Base-by-base conservation (phyloP, 768 basidiomycete genomes). In the Suillus cothurnatus region DNA sequence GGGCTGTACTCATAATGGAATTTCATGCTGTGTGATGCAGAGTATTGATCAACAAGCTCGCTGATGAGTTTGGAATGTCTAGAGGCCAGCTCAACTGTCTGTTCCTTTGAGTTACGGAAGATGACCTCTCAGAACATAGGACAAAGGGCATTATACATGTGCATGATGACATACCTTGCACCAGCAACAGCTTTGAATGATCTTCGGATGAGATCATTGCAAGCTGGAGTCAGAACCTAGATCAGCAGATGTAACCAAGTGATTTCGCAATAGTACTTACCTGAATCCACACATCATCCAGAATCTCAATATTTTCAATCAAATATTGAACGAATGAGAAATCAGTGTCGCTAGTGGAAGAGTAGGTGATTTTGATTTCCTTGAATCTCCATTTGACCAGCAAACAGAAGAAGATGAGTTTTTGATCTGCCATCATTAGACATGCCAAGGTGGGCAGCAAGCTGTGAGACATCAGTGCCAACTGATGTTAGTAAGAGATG, bases 1-100 rank as follows among this genome's bases (percentile, higher is more conserved):
- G 97, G 97, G 72, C 95, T 99, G 81, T 99, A 99, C 79, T 99
- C 96, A 78, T 92, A 99, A 69, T 90, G 89, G 85, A 98, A 99
- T 61, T 83, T 79, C 0, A 95, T 99, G 14, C 95, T 94, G 70
- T 92, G 81, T 76, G 91, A 93, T 6, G 85, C 85, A 7, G 94
- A 86, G 76, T 88, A 94, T 73, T 95, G 91, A 67, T 96, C 89
- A 3, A 95, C 91, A 68, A 98, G 80, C 72, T 94, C 84, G 64
- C 91, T 86, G 65, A 97, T 84, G 66, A 99, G 80, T 76, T 90
- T 89, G 38, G 97, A 97, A 80, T 99, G 96, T 63, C 84, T 84
- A 49, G 86, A 85, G 15, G 97, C 97, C 41, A 99, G 89, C 62
- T 88, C 88, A 68, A 99, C 82, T 2, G 97, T 99, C 77, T 97